Base-by-base conservation (phyloP, 768 basidiomycete genomes). In the Suillus ampliporus region DNA sequence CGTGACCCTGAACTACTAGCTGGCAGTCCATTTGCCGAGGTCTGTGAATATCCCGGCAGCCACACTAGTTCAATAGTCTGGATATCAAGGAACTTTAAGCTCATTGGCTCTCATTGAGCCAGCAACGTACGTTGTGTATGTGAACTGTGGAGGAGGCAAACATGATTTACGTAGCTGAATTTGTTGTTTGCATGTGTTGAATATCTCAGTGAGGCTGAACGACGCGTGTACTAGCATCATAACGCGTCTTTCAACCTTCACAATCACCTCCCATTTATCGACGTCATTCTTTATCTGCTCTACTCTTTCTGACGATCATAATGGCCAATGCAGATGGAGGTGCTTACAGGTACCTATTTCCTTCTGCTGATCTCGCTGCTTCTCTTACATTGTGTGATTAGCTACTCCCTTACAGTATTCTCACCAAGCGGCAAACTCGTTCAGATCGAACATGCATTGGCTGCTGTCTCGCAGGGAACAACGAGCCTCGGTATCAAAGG, bases 401-500 rank as follows among this genome's bases (percentile, higher is more conserved):
- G 96, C 74, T 99, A 97, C 83, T 99, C 97, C 68, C 87, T 99
- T 65, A 99, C 97, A 15, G 97, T 97, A 71, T 99, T 99, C 87
- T 97, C 95, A 43, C 97, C 97, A 59, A 97, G 95, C 70, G 97
- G 97, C 67, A 97, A 95, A 84, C 87, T 99, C 57, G 97, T 99
- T 64, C 97, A 99, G 83, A 99, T 99, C 75, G 97, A 99, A 82
- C 97, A 99, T 80, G 97, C 97, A 51, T 83, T 99, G 64, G 97
- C 97, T 61, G 96, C 96, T 37, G 97, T 99, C 62, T 87, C 92
- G 26, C 91, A 92, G 69, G 97, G 97, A 63, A 96, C 95, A 50
- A 99, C 97, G 47, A 95, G 94, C 78, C 87, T 99, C 50, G 97
- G 97, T 60, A 98, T 99, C 77, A 99, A 99, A 85, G 97, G 97